Conservation (phyloP, 2,329 filamentous ascomycete species). For the Trichophyton verrucosum region DNA sequence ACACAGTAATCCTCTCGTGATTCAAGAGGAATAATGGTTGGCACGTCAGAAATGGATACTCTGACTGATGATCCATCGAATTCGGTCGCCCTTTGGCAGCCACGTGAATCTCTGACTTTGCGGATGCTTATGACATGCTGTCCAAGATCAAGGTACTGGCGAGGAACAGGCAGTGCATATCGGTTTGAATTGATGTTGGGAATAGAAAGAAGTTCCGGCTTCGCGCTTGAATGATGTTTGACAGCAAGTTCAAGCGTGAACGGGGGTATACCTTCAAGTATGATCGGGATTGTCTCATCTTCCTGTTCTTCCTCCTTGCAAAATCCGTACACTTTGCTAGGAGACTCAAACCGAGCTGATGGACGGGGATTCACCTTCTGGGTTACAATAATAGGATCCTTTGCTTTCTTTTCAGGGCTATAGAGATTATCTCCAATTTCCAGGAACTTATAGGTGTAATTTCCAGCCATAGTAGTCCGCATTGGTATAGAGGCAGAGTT, state of each 20-base stretch:
- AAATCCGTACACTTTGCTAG: conserved; percentile 89
- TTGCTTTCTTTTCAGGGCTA: conserved; percentile 54
- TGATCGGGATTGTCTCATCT: conserved; percentile 80
- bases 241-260: conserved; percentile 88
- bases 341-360: conserved; percentile 66
- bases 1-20: conserved; percentile 83
- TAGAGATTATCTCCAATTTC: conserved; percentile 79
- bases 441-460: conserved; percentile 75
- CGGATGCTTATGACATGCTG: conserved; percentile 79
- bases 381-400: conserved; percentile 55
- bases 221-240: conserved; percentile 72
- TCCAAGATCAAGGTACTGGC: conserved; percentile 73
- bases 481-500: conserved; percentile 67
- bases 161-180: conserved; percentile 73
- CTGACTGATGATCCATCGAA: conserved; percentile 63
- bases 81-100: conserved; percentile 70
- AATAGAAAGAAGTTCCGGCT: conserved; percentile 69
- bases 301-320: conserved; percentile 72
- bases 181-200: conserved; percentile 62
- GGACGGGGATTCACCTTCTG: conserved; percentile 80
- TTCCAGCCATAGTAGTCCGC: conserved; percentile 71
- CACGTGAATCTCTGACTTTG: conserved; percentile 74
- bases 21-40: conserved; percentile 78
- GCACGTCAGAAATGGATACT: conserved; percentile 85
- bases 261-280: conserved; percentile 67